These are phyloP conservation scores for Erodium texanum DNA, from an alignment of 441 rosid genomes.

Conservation along the genomic window DNA sequence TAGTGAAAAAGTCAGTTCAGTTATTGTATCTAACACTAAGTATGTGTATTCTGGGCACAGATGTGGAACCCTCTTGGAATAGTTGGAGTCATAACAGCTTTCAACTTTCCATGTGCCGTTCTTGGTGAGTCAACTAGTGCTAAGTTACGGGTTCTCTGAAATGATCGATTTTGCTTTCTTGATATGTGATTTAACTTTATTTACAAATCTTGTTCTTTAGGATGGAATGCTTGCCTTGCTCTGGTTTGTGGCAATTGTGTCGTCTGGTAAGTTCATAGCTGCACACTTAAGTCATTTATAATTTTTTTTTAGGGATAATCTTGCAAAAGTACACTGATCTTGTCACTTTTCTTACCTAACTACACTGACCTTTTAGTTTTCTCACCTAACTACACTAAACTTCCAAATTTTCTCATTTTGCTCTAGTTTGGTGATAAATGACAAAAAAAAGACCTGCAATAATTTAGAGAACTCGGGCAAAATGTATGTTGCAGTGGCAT, in stretches of 20 bases:
- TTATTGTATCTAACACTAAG: constrained; percentile 11
- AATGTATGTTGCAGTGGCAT: too few species aligned
- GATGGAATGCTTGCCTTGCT: constrained; percentile 98
- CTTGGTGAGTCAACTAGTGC: constrained; percentile 50
- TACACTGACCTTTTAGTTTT: too few species aligned
- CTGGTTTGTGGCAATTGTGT: constrained; percentile 95
- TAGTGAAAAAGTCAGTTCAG: neutral
- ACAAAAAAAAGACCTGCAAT: too few species aligned
- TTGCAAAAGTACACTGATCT: too few species aligned
- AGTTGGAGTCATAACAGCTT: constrained; percentile 93
- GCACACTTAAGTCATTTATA: neutral
- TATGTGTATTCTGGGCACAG: constrained; percentile 30
- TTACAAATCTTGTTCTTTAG: constrained; percentile 30
- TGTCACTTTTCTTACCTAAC: too few species aligned
- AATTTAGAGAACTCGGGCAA: too few species aligned
- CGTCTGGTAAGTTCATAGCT: constrained; percentile 60
- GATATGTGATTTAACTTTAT: constrained; percentile 2
- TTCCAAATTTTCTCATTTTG: too few species aligned
- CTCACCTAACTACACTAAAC: too few species aligned
- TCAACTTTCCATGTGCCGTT: constrained; percentile 94
- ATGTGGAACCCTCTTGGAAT: constrained; percentile 97
- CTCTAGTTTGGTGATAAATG: too few species aligned
- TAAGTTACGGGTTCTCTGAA: neutral
- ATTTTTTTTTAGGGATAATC: too few species aligned
- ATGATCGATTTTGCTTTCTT: neutral